Base-by-base conservation (phyloP, 139 green algal species). In the Spirogloea muscicola region DNA sequence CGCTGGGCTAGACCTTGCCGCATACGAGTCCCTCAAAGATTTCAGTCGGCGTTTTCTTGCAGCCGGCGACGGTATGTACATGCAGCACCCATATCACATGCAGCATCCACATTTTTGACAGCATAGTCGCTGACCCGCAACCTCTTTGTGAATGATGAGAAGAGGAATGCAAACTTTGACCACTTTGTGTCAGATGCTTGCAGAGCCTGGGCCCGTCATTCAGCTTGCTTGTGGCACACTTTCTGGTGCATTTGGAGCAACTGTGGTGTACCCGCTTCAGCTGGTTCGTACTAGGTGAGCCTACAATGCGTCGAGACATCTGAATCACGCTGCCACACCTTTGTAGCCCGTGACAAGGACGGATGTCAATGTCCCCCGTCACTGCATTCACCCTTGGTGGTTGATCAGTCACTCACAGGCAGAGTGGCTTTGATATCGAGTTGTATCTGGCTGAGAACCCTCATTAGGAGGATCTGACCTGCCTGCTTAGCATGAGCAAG, bases 1-100 rank as follows among this genome's bases (percentile, higher is more conserved):
- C 72, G 92, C 96, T 0, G 94, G 94, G 2, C 84, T 98, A 58
- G 97, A 98, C 79, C 97, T 98, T 84, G 90, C 87, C 0, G 93
- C 97, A 16, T 97, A 98, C 66, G 93, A 96, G 83, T 94, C 93
- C 2, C 62, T 93, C 13, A 97, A 96, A 79, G 91, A 78, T 62
- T 27, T 62, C 25, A 27, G 25, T 41, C 21, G 29, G 5, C 62
- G 60, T 27, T 59, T 1, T 27, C 42, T 58, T 51, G 18, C 42
- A 58, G n/a, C 16, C 36, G 59, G 59, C 59, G 5, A 5, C 38
- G 74, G 71, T 1, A 87, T 82, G 18, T 74, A 88, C 58, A 86
- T 98, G n/a, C n/a, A n/a, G n/a, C n/a, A n/a, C n/a, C n/a, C n/a
- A n/a, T n/a, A n/a, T n/a, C n/a, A n/a, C n/a, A n/a, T n/a, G n/a